These are phyloP conservation scores for Hypoxylon lenormandii DNA, from an alignment of 495 filamentous ascomycete genomes.

Conservation along the genomic window DNA sequence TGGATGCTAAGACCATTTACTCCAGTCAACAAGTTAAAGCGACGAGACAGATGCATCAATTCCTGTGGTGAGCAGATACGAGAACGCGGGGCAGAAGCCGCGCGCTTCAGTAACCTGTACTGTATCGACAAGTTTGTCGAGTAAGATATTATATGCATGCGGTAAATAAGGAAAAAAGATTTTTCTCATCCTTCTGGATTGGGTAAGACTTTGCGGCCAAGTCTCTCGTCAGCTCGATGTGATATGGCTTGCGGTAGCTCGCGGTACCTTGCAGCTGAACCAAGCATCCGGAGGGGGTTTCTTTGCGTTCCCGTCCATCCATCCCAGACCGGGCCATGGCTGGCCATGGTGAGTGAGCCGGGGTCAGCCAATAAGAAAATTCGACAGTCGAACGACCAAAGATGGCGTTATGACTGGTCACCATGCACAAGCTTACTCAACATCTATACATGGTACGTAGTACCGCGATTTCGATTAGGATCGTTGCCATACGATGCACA, in stretches of 20 bases:
- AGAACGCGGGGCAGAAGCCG: neutral
- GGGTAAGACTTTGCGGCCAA: slow-evolving; percentile 39
- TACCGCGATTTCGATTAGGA: neutral
- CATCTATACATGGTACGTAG: neutral
- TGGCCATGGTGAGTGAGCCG: slow-evolving; percentile 12
- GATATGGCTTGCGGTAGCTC: slow-evolving; percentile 24
- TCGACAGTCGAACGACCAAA: slow-evolving; percentile 3
- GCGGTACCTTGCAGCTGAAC: slow-evolving; percentile 43
- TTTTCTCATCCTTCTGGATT: slow-evolving; percentile 19
- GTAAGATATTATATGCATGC: slow-evolving; percentile 11
- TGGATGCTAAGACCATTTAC: neutral
- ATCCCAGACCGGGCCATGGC: slow-evolving; percentile 34
- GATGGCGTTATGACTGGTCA: slow-evolving; percentile 15
- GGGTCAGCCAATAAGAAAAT: slow-evolving; percentile 30
- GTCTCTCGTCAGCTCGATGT: slow-evolving; percentile 43
- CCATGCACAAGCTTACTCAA: slow-evolving; percentile 11
- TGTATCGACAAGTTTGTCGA: slow-evolving; percentile 4
- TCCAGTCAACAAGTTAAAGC: neutral
- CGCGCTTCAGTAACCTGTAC: neutral
- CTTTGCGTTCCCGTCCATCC: slow-evolving; percentile 33
- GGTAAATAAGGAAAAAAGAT: neutral
- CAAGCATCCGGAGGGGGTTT: slow-evolving; percentile 29
- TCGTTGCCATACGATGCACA: neutral
- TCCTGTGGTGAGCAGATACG: neutral
- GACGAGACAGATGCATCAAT: slow-evolving; percentile 1